Conservation (phyloP, 1,139 yeast genomes). For the Ashbya aceris region DNA sequence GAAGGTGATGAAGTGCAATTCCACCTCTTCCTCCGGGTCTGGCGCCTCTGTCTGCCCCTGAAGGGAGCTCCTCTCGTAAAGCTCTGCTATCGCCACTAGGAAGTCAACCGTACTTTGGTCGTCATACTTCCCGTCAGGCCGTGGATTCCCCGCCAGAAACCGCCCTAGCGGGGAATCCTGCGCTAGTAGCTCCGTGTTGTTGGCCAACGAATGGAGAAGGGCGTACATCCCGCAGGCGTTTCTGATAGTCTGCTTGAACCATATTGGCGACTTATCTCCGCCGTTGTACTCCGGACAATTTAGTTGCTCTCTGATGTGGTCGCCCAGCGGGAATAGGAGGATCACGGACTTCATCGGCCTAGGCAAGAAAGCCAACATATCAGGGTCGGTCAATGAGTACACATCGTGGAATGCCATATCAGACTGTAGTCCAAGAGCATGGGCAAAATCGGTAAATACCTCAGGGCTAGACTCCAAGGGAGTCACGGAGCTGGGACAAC, state of each 20-base stretch:
- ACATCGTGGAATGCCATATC: conserved; percentile 66
- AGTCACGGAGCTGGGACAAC: conserved; percentile 38
- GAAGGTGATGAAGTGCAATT: conserved; percentile 73
- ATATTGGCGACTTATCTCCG: conserved; percentile 31
- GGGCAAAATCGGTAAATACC: conserved; percentile 66
- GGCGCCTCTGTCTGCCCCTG: conserved; percentile 82
- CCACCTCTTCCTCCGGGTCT: conserved; percentile 49
- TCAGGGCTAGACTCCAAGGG: conserved; percentile 91
- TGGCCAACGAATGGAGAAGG: conserved; percentile 62
- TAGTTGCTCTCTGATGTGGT: conserved; percentile 40
- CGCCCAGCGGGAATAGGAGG: conserved; percentile 71
- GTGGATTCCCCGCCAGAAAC: conserved; percentile 21
- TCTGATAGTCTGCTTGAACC: conserved; percentile 79
- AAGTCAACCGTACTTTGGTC: conserved; percentile 42
- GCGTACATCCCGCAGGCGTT: conserved; percentile 96
- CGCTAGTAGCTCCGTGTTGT: conserved; percentile 30
- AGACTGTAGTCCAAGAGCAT: conserved; percentile 56
- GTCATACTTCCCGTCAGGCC: conserved; percentile 36
- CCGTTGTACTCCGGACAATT: background rate
- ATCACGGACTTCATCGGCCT: conserved; percentile 71
- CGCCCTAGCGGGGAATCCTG: conserved; percentile 28
- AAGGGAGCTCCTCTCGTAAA: conserved; percentile 15
- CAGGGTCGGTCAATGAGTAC: conserved; percentile 74
- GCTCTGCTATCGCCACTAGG: conserved; percentile 16
- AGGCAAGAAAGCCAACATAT: conserved; percentile 67